These are phyloP conservation scores for Aspergillus oerlinghausenensis DNA, from an alignment of 2,329 filamentous ascomycete genomes.

Conservation along the genomic window DNA sequence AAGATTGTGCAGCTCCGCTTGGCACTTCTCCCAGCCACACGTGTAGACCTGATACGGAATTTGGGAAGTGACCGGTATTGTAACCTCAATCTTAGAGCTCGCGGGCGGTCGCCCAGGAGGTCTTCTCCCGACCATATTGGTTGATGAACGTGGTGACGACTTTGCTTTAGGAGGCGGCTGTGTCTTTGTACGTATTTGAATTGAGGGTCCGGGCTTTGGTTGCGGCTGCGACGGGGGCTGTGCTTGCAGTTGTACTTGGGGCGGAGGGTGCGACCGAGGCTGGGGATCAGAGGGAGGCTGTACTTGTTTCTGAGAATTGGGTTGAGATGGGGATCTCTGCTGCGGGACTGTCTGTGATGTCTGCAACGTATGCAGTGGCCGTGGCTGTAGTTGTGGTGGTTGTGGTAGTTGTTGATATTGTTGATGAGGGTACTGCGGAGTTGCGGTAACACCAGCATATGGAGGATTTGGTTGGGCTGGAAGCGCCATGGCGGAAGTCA, in stretches of 20 bases:
- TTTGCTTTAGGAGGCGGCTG: constrained; percentile 2
- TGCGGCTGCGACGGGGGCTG: not conserved
- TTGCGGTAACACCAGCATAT: not conserved
- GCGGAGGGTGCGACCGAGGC: not conserved
- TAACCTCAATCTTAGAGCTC: constrained; percentile 15
- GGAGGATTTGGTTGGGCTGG: not conserved
- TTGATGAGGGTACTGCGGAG: not conserved
- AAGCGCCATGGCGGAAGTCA: not conserved
- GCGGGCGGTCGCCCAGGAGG: constrained; percentile 17
- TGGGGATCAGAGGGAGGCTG: not conserved
- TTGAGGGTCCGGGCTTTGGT: not conserved
- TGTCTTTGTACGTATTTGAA: not conserved
- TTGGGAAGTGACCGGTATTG: constrained; percentile 11
- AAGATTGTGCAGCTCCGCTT: constrained; percentile 58
- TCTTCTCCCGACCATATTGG: constrained; percentile 12
- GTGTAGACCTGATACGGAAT: constrained; percentile 43
- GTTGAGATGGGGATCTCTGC: not conserved
- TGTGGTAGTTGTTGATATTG: not conserved
- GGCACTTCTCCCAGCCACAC: constrained; percentile 56
- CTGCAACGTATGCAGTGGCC: not conserved
- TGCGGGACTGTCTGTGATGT: not conserved
- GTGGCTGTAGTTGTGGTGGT: constrained; percentile 1
- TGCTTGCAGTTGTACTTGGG: not conserved
- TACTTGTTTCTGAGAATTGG: not conserved
- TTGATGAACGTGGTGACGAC: not conserved